Percentiles rank a stretch among this genome's conserved stretches.
Conservation (phyloP, 306 rosid genomes). For the Aeschynomene evenia region DNA sequence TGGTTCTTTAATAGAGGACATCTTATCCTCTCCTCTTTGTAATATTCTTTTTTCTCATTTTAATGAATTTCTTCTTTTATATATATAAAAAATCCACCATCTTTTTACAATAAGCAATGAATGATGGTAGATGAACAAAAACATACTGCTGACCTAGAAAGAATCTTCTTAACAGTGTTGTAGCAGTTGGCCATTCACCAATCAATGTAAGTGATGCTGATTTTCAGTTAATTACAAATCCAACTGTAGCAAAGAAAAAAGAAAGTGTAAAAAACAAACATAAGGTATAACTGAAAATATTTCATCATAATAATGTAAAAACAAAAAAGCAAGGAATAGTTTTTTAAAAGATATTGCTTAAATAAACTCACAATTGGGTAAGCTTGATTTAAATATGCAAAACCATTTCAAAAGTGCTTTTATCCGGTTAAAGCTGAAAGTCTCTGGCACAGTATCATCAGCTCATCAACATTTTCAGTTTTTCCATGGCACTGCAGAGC, state of each 20-base stretch:
- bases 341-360: not conserved
- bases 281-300: not conserved
- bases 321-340: not conserved
- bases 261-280: not conserved
- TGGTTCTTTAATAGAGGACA: too few species aligned
- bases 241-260: not conserved
- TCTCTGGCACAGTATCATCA: slow-evolving; percentile 20
- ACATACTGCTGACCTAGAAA: not conserved
- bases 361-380: slow-evolving; percentile 9
- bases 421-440: slow-evolving; percentile 7
- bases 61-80: too few species aligned
- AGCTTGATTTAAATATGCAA: not conserved
- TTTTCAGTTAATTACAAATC: not conserved
- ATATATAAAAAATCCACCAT: too few species aligned
- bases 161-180: not conserved
- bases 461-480: slow-evolving; percentile 51
- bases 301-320: not conserved
- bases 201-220: not conserved
- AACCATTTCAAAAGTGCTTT: slow-evolving; percentile 22
- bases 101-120: not conserved
- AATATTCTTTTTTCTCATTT: too few species aligned
- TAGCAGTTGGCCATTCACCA: not conserved
- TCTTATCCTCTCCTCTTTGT: too few species aligned
- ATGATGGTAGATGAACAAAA: not conserved
- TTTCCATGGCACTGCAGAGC: slow-evolving; percentile 57